A percentile compares a stretch with the other conserved stretches of the same genome.
phyloP scores from a whole-genome alignment of 2,329 filamentous ascomycete genomes.

The Penicillium sp. region DNA sequence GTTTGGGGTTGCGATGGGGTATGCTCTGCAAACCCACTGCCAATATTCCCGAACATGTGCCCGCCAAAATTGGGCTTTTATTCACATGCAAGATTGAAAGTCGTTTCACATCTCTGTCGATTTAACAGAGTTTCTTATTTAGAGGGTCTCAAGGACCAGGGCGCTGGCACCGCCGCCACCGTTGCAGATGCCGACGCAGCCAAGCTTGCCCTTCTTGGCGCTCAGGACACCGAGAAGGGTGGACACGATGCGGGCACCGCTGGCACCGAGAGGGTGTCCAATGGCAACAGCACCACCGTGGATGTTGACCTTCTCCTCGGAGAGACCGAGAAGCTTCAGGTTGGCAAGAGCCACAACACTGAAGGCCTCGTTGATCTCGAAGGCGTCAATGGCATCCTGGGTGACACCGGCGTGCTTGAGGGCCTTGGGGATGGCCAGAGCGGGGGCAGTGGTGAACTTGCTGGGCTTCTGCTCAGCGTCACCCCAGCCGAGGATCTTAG shows the following conservation, averaged over 20 bases:
- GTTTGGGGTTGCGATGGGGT: neutral
- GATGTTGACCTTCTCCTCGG: slow-evolving; percentile 87
- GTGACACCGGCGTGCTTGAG: slow-evolving; percentile 88
- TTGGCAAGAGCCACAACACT: slow-evolving; percentile 95
- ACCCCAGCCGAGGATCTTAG: slow-evolving; percentile 96
- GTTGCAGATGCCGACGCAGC: slow-evolving; percentile 95
- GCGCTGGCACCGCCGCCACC: slow-evolving; percentile 94
- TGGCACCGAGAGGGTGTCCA: slow-evolving; percentile 91
- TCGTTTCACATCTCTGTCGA: slow-evolving; percentile 25
- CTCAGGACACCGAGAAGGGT: slow-evolving; percentile 86
- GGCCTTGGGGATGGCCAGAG: slow-evolving; percentile 94
- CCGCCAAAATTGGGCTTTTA: slow-evolving; percentile 7
- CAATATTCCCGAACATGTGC: slow-evolving; percentile 2
- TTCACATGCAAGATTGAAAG: slow-evolving; percentile 14
- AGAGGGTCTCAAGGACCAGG: slow-evolving; percentile 75
- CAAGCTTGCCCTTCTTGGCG: slow-evolving; percentile 91
- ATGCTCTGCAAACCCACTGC: slow-evolving; percentile 1
- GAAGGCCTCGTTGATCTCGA: slow-evolving; percentile 99
- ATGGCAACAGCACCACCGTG: slow-evolving; percentile 95
- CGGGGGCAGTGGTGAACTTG: slow-evolving; percentile 93
- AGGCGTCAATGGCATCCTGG: slow-evolving; percentile 79
- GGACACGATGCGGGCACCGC: slow-evolving; percentile 88
- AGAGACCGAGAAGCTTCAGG: slow-evolving; percentile 82
- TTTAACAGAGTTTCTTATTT: slow-evolving; percentile 23
- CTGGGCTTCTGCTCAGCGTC: slow-evolving; percentile 88